Base-by-base conservation (phyloP, 768 basidiomycete genomes). In the Boletus sensibilis region DNA sequence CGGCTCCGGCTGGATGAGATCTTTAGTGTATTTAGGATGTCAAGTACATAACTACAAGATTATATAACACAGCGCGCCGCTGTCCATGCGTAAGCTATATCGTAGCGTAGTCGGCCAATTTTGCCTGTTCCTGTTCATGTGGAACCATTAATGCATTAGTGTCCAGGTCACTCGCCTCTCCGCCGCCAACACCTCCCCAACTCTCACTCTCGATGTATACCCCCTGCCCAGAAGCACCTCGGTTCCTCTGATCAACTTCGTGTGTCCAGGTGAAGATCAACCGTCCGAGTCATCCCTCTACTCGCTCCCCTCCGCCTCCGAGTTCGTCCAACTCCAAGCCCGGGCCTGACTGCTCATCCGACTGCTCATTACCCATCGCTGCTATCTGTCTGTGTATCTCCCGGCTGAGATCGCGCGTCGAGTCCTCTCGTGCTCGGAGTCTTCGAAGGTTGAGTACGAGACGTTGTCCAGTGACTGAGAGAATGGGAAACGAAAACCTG, bases 401-500 rank as follows among this genome's bases (percentile, higher is more conserved):
- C 4, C 25, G 45, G 31, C 49, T 66, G 21, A 68, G 3, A 12
- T 69, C 50, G 45, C 38, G 39, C 2, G 50, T 65, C 38, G 54
- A 39, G 31, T 62, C 49, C 0, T 44, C 46, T 1, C 5, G 49
- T 20, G 25, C 16, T 21, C 46, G 54, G 4, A 64, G 59, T 58
- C 38, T 27, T 13, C 52, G 55, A 16, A 63, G 61, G 53, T 63
- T 69, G 53, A 62, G 55, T 34, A 61, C 64, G 50, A 62, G 67
- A 44, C 60, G 71, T 55, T 56, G 70, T 48, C 53, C 69, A 46
- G 56, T 53, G 39, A 67, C 18, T 2, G 50, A 37, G 10, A 66
- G 13, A 7, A 65, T 13, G 1, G 62, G 57, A 16, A 21, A 48
- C 23, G 63, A 49, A 4, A 62, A 0, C 25, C 65, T 65, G 39